A percentile compares a stretch with the other conserved stretches of the same genome.
phyloP scores from a whole-genome alignment of 495 filamentous ascomycete species.

The Lentithecium fluviatile region DNA sequence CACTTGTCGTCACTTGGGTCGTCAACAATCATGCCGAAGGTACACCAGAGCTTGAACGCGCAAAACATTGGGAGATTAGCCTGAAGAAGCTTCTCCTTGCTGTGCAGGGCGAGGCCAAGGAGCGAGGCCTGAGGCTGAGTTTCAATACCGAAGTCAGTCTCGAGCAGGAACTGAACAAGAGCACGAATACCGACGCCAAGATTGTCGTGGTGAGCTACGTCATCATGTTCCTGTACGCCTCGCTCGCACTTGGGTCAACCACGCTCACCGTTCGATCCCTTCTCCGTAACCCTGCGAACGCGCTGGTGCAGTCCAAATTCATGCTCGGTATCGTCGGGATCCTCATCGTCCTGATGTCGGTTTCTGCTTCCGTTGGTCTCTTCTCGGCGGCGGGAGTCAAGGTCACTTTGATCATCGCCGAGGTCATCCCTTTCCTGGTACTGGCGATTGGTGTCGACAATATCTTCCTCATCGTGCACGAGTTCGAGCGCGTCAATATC shows the following conservation, averaged over 20 bases:
- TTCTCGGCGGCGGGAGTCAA: slow-evolving; percentile 88
- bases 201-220: slow-evolving; percentile 97
- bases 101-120: slow-evolving; percentile 75
- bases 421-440: slow-evolving; percentile 97
- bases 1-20: slow-evolving; percentile 94
- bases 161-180: slow-evolving; percentile 92
- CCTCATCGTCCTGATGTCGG: slow-evolving; percentile 93
- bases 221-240: slow-evolving; percentile 97
- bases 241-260: slow-evolving; percentile 83
- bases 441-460: slow-evolving; percentile 97
- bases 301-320: slow-evolving; percentile 92
- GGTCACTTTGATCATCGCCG: slow-evolving; percentile 94
- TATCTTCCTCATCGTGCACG: slow-evolving; percentile 97
- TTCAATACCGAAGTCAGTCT: slow-evolving; percentile 93
- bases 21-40: slow-evolving; percentile 81
- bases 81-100: slow-evolving; percentile 67
- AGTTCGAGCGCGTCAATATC: slow-evolving; percentile 92
- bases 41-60: slow-evolving; percentile 62
- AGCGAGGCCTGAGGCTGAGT: slow-evolving; percentile 77
- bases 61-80: slow-evolving; percentile 85
- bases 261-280: slow-evolving; percentile 73
- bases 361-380: slow-evolving; percentile 87
- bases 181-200: slow-evolving; percentile 94
- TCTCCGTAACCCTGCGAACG: slow-evolving; percentile 73
- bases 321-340: slow-evolving; percentile 89